phyloP scores from a whole-genome alignment of 1,284 basidiomycete genomes.

The Trametes versicolor region DNA sequence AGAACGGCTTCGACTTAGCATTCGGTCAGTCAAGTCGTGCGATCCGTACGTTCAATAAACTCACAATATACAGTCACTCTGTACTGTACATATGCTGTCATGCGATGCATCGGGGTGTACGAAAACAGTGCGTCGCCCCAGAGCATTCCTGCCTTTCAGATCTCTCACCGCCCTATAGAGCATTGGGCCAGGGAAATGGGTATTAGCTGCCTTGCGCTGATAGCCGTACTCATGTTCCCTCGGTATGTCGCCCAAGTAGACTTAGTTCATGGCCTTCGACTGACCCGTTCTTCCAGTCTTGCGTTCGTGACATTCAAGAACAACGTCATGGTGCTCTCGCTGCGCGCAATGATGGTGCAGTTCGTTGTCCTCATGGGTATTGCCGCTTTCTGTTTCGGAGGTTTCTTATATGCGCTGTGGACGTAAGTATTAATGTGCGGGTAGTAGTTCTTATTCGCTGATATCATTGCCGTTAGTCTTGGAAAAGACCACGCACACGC shows the following conservation, averaged over 20 bases:
- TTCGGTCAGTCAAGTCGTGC: constrained; percentile 63
- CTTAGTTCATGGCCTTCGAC: not conserved
- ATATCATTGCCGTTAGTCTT: constrained; percentile 20
- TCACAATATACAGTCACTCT: constrained; percentile 65
- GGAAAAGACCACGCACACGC: constrained; percentile 28
- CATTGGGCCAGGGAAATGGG: constrained; percentile 71
- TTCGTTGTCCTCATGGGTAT: constrained; percentile 86
- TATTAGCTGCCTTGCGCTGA: constrained; percentile 78
- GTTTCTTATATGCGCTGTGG: constrained; percentile 92
- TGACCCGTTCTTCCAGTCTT: constrained; percentile 53
- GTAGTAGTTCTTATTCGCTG: not conserved
- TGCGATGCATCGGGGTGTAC: constrained; percentile 79
- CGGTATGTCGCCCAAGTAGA: constrained; percentile 54
- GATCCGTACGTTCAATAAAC: not conserved
- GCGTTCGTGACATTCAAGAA: constrained; percentile 91
- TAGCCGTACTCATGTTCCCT: constrained; percentile 90
- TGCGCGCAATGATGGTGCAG: constrained; percentile 85
- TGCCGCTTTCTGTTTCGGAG: constrained; percentile 89
- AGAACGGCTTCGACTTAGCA: constrained; percentile 92
- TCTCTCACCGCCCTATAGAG: constrained; percentile 48
- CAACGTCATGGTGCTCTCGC: constrained; percentile 83
- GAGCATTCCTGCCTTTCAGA: too few species aligned
- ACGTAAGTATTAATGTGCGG: constrained; percentile 62
- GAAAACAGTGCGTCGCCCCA: constrained; percentile 57
- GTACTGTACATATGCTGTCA: constrained; percentile 77